Conservation (phyloP, 345 rosid species). For the Anastatica hierochuntica region DNA sequence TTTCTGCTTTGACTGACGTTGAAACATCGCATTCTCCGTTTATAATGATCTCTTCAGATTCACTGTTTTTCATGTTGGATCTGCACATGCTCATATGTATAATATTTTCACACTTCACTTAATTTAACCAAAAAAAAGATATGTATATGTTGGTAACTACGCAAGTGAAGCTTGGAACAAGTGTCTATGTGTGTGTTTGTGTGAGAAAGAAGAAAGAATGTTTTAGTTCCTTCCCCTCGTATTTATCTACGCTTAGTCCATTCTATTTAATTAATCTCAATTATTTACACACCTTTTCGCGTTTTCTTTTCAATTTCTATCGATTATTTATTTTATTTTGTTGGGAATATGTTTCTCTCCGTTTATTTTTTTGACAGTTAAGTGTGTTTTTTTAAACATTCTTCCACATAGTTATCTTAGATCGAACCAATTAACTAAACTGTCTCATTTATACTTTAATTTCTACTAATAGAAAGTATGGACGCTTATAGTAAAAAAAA, state of each 20-base stretch:
- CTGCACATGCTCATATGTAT: conserved; percentile 20
- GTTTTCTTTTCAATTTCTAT: background rate
- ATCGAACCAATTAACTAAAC: background rate
- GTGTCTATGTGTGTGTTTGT: background rate
- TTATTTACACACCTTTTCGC: background rate
- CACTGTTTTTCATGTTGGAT: conserved; percentile 16
- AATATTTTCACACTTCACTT: conserved; percentile 10
- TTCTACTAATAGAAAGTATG: conserved; percentile 5
- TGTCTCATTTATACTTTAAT: conserved; percentile 1
- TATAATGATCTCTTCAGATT: conserved; percentile 19
- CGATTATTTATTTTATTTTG: background rate
- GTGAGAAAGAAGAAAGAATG: conserved; percentile 21
- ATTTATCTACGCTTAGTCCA: conserved; percentile 17
- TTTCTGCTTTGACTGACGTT: conserved; percentile 22
- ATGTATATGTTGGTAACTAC: no score
- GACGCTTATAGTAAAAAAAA: conserved; percentile 14
- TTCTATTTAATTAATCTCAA: background rate
- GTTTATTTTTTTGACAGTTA: no score
- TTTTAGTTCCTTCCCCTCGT: conserved; percentile 4
- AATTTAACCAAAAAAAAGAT: background rate
- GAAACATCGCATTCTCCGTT: conserved; percentile 21
- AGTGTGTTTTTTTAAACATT: background rate
- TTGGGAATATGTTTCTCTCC: no score
- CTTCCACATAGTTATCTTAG: background rate
- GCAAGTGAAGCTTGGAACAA: conserved; percentile 4